Percentiles rank a stretch among this genome's conserved stretches.
Conservation (phyloP, 2,329 filamentous ascomycete species). For the Fusarium humuli region DNA sequence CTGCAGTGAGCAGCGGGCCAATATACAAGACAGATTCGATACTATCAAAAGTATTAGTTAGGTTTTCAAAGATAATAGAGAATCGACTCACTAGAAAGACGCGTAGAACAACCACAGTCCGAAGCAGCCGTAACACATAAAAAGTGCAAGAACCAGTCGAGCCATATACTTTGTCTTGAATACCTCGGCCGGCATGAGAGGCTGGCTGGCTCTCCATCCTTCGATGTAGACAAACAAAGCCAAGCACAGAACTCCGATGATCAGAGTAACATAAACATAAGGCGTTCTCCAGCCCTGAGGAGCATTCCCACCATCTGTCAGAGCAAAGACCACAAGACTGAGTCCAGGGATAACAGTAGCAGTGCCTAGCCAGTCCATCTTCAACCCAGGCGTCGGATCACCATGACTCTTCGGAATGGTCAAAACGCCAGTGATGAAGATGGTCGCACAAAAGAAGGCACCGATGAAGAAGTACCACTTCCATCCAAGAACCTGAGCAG, state of each 20-base stretch:
- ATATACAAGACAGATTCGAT: conserved; percentile 70
- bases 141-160: conserved; percentile 68
- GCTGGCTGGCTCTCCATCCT: conserved; percentile 74
- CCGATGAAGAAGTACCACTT: conserved; percentile 79
- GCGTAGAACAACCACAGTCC: conserved; percentile 77
- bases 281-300: conserved; percentile 77
- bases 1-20: conserved; percentile 71
- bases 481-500: conserved; percentile 71
- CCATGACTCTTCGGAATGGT: conserved; percentile 54
- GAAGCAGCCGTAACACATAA: conserved; percentile 75
- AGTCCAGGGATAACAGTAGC: conserved; percentile 72
- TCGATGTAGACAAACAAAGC: conserved; percentile 75
- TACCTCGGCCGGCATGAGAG: conserved; percentile 76
- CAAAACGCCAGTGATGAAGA: conserved; percentile 54
- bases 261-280: conserved; percentile 75
- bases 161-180: conserved; percentile 78
- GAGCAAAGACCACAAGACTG: conserved; percentile 77
- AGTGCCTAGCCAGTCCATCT: conserved; percentile 78
- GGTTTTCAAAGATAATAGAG: fast-evolving
- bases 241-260: conserved; percentile 71
- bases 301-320: conserved; percentile 79
- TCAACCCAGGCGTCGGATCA: conserved; percentile 40
- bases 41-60: conserved; percentile 49
- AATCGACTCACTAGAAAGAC: conserved; percentile 68
- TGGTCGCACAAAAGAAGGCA: conserved; percentile 57